A percentile compares a stretch with the other conserved stretches of the same genome.
Evolutionary conservation across 2,329 filamentous ascomycete genomes (phyloP).

Genomic region (Mollisia scopiformis): DNA sequence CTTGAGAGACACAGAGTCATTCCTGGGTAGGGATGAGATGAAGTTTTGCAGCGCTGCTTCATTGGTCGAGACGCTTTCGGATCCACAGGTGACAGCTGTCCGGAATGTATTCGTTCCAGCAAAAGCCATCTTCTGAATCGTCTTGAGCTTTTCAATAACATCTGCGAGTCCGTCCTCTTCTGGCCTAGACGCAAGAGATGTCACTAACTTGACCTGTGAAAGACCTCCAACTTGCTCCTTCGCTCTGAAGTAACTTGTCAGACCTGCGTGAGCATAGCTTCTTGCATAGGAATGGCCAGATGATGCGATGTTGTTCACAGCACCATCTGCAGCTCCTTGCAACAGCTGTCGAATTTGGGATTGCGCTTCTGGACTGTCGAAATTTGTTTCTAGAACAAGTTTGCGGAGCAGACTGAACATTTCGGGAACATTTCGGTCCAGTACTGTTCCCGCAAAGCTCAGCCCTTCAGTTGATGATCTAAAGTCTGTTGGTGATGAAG

Average conservation of each 20-base stretch:
- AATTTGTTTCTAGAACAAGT: slow-evolving; percentile 85
- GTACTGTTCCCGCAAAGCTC: slow-evolving; percentile 80
- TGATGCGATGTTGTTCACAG: slow-evolving; percentile 88
- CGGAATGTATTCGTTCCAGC: slow-evolving; percentile 70
- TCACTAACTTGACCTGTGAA: slow-evolving; percentile 84
- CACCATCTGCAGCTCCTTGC: slow-evolving; percentile 84
- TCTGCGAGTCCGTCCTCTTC: slow-evolving; percentile 72
- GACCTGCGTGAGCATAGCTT: slow-evolving; percentile 77
- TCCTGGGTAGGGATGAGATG: slow-evolving; percentile 60
- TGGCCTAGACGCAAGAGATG: slow-evolving; percentile 73
- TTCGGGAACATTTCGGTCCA: slow-evolving; percentile 86
- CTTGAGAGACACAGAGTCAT: slow-evolving; percentile 42
- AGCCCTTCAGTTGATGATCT: slow-evolving; percentile 78
- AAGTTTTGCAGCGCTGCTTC: slow-evolving; percentile 73
- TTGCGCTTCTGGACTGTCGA: slow-evolving; percentile 80
- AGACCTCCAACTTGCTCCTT: slow-evolving; percentile 89
- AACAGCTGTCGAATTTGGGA: slow-evolving; percentile 84
- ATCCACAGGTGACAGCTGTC: slow-evolving; percentile 83
- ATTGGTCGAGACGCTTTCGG: slow-evolving; percentile 72
- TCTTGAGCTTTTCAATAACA: slow-evolving; percentile 80
- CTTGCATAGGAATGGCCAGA: slow-evolving; percentile 88
- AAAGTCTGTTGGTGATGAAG: slow-evolving; percentile 74
- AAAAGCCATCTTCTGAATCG: slow-evolving; percentile 80
- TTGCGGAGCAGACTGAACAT: slow-evolving; percentile 88
- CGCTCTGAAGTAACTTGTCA: slow-evolving; percentile 72